Percentiles rank a stretch among this genome's conserved stretches.
Evolutionary conservation across 306 rosid species (phyloP).

Genomic region (Lotus japonicus): DNA sequence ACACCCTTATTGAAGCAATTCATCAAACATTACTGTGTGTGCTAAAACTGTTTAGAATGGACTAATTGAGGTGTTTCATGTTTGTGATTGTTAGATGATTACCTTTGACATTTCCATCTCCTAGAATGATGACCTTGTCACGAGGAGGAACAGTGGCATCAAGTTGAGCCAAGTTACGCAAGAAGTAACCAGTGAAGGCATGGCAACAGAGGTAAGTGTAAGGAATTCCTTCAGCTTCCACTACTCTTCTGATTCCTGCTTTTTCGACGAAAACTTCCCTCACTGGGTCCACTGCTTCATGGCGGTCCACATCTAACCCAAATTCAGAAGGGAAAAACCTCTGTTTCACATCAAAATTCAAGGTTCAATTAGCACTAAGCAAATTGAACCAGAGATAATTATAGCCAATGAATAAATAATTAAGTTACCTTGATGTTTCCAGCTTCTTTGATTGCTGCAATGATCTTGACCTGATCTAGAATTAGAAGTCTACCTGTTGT

Average conservation of each 20-base stretch:
- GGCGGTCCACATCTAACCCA: conserved; percentile 38
- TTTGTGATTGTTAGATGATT: neutral
- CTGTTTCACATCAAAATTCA: neutral
- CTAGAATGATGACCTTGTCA: conserved; percentile 29
- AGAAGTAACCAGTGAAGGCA: conserved; percentile 28
- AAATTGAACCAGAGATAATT: too few relatives aligned
- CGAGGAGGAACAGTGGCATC: conserved; percentile 30
- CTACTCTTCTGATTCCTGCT: conserved; percentile 17
- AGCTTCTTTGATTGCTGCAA: conserved; percentile 41
- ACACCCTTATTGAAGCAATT: too few relatives aligned
- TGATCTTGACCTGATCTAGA: conserved; percentile 29
- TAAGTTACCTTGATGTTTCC: conserved; percentile 35
- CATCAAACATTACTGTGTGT: too few relatives aligned
- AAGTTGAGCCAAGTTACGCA: conserved; percentile 25
- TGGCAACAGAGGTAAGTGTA: conserved; percentile 32
- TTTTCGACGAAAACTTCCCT: conserved; percentile 20
- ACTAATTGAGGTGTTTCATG: too few relatives aligned
- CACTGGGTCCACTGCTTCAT: conserved; percentile 22
- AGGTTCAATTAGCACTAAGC: too few relatives aligned
- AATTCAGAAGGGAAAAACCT: conserved; percentile 45
- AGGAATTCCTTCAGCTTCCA: conserved; percentile 36
- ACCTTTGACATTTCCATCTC: conserved; percentile 52
- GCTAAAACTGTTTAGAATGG: neutral
- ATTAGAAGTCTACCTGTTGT: conserved; percentile 14
- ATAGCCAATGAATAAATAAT: too few relatives aligned